Evolutionary conservation across 352 stramenopile genomes (phyloP), one percentile per base, ranked within the genome.

Genomic region (Globisporangium echinulatum): DNA sequence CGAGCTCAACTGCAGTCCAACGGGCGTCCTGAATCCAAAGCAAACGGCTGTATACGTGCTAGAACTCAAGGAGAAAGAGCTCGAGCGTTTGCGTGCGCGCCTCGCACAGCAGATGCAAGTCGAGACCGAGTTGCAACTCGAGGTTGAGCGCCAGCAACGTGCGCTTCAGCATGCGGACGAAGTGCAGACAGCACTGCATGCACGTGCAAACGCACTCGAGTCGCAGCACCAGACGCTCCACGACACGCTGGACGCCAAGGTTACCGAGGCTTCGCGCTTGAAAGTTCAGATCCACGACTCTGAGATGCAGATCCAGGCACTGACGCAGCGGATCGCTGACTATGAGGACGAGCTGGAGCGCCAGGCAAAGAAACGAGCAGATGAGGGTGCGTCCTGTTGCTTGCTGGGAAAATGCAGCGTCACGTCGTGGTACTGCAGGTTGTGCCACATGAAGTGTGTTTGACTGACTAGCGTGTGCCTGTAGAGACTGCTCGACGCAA

Each of bases 11-110:
- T 56, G 73, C 13, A 68, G 69, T 36, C 79, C 79, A 13, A 82
- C 64, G 0, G 68, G 71, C 1, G 49, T 63, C 15, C 59, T 64
- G 2, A 64, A 71, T 6, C 64, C 68, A 3, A 62, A 69, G 15
- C 56, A 68, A 7, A 68, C 79, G 7, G 51, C 68, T n/a, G 49
- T 61, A 1, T 64, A 77, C 39, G 75, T 89, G 0, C 64, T 89
- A 4, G 61, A 61, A 7, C 56, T 89, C 2, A 87, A 89, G 52
- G 72, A 80, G n/a, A 82, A 82, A 19, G 71, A 86, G 50, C 62
- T 83, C 14, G 44, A 65, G 47, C 51, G 42, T 2, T 54, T 82
- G 7, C 33, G 39, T 8, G 56, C 46, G 4, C 14, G 9, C 7
- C 10, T 54, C n/a, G 38, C 42, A 13, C 11, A 14, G 37, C 7